phyloP scores from a whole-genome alignment of 257 asterid genomes.

The Penstemon newberryi region DNA sequence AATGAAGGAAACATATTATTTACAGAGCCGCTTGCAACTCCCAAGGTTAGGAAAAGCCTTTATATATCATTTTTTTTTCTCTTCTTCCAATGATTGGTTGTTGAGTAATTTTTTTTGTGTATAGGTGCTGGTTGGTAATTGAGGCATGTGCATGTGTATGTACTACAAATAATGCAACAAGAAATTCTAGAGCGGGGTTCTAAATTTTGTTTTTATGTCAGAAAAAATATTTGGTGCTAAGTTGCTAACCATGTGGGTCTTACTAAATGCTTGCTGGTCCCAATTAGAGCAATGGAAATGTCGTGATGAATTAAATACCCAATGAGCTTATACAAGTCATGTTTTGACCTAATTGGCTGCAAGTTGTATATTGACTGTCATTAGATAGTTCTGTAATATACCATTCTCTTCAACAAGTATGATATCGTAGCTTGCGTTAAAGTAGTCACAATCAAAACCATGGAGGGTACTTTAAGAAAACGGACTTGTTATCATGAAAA shows the following conservation, averaged over 20 bases:
- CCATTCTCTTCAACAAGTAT: not conserved
- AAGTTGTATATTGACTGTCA: slow-evolving; percentile 1
- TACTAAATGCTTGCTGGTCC: slow-evolving; percentile 12
- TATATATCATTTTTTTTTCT: not conserved
- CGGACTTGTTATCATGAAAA: too few relatives aligned
- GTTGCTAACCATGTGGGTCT: not conserved
- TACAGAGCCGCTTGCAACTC: slow-evolving; percentile 92
- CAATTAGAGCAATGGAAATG: slow-evolving; percentile 11
- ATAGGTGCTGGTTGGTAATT: slow-evolving; percentile 13
- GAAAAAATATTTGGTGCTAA: too few relatives aligned
- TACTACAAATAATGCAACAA: not conserved
- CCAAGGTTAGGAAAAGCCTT: slow-evolving; percentile 53
- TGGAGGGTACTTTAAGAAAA: too few relatives aligned
- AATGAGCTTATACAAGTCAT: slow-evolving; percentile 3
- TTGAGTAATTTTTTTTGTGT: not conserved
- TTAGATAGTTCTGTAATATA: slow-evolving; percentile 8
- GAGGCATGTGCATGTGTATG: slow-evolving; percentile 3
- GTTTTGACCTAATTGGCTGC: slow-evolving; percentile 1
- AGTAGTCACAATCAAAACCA: too few relatives aligned
- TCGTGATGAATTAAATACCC: slow-evolving; percentile 8
- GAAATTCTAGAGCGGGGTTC: not conserved
- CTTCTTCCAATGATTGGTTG: not conserved
- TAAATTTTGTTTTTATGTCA: too few relatives aligned
- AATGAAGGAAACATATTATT: slow-evolving; percentile 94
- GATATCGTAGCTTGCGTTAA: too few relatives aligned